Evolutionary conservation across 164 flowering plant species (phyloP).

Genomic region (Aristolochia contorta): DNA sequence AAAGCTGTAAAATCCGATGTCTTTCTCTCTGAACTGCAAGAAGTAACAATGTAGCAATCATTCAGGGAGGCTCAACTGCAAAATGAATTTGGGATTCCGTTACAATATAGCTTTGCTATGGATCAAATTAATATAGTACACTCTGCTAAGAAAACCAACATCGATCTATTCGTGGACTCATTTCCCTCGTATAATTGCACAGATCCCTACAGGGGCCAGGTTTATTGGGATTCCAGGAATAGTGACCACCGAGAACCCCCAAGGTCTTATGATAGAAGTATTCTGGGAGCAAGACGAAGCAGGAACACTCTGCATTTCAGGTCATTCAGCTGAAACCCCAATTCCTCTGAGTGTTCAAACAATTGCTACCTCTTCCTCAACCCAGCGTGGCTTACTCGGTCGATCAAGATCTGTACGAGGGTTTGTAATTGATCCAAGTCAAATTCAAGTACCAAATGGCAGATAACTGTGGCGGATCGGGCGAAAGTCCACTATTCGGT

Average conservation of each 20-base stretch:
- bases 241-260: slow-evolving; percentile 55
- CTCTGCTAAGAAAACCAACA: too few relatives aligned
- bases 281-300: slow-evolving; percentile 84
- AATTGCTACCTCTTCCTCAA: slow-evolving; percentile 7
- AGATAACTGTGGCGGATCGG: background rate
- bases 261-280: slow-evolving; percentile 80
- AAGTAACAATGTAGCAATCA: too few relatives aligned
- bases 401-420: slow-evolving; percentile 31
- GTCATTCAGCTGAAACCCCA: slow-evolving; percentile 61
- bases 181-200: slow-evolving; percentile 4
- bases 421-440: slow-evolving; percentile 44
- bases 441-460: slow-evolving; percentile 14
- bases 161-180: too few relatives aligned
- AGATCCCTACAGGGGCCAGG: slow-evolving; percentile 82
- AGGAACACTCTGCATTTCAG: slow-evolving; percentile 74
- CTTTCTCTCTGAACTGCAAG: too few relatives aligned
- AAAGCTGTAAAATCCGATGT: too few relatives aligned
- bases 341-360: slow-evolving; percentile 38
- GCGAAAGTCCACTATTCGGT: too few relatives aligned
- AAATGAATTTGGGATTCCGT: too few relatives aligned
- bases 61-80: too few relatives aligned
- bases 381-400: slow-evolving; percentile 15
- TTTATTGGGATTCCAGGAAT: slow-evolving; percentile 80
- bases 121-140: too few relatives aligned
- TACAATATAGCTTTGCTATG: too few relatives aligned